Evolutionary conservation across 2,329 filamentous ascomycete genomes (phyloP).

Genomic region (Helotiales sp.): DNA sequence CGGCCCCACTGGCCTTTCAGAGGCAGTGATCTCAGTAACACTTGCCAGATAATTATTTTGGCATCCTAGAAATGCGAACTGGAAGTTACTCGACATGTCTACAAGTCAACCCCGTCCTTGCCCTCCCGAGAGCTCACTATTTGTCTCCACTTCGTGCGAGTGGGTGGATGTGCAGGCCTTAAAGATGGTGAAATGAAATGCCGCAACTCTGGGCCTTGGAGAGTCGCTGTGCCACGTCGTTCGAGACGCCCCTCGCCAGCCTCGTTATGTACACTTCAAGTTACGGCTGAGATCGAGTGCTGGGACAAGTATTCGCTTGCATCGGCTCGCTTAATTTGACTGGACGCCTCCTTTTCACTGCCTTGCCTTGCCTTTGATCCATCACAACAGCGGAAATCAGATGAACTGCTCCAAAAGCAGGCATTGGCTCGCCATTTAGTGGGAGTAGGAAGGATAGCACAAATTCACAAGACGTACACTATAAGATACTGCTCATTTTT

Average conservation of each 20-base stretch:
- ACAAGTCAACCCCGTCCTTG: background rate
- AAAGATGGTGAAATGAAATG: background rate
- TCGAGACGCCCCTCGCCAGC: constrained; percentile 2
- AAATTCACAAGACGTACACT: no score
- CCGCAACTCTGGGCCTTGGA: no score
- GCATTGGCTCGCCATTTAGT: no score
- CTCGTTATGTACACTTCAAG: background rate
- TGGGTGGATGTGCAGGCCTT: background rate
- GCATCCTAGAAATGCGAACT: constrained; percentile 18
- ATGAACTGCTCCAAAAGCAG: background rate
- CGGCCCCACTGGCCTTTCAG: constrained; percentile 1
- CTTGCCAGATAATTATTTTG: constrained; percentile 21
- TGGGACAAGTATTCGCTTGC: no score
- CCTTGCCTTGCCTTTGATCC: background rate
- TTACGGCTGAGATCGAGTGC: constrained; percentile 7
- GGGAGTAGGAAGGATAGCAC: no score
- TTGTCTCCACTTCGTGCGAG: background rate
- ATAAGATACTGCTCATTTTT: no score
- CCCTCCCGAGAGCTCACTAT: background rate
- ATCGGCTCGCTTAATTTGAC: constrained; percentile 1
- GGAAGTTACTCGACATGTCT: constrained; percentile 16
- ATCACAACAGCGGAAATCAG: background rate
- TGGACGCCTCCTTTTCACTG: constrained; percentile 2
- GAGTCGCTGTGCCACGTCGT: background rate
- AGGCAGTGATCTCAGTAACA: constrained; percentile 1